These are phyloP conservation scores for Calamus simplicifolius DNA, from an alignment of 176 grass and related monocot genomes.

Conservation along the genomic window DNA sequence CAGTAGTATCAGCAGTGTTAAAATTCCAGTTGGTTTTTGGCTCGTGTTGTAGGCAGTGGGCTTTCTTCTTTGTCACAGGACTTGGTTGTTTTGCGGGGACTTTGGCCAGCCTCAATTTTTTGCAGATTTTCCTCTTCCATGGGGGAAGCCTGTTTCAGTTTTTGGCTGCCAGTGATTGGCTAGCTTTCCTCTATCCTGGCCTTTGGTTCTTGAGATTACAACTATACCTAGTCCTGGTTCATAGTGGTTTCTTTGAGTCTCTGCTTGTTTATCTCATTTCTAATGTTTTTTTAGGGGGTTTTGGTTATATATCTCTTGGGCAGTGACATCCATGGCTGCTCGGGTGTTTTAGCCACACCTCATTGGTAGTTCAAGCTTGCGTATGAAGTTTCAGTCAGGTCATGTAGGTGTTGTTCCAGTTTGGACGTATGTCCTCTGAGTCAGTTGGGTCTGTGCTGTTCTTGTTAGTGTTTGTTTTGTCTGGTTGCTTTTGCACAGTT, in stretches of 20 bases:
- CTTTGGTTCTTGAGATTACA: constrained; percentile 37
- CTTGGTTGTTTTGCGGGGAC: constrained; percentile 32
- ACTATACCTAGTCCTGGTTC: constrained; percentile 46
- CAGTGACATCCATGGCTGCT: neutral
- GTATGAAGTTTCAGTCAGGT: constrained; percentile 1
- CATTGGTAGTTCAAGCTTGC: neutral
- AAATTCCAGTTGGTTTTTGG: constrained; percentile 33
- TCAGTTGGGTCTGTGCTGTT: constrained; percentile 6
- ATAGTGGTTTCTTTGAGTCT: constrained; percentile 9
- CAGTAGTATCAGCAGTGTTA: constrained; percentile 26
- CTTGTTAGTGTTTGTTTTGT: constrained; percentile 13
- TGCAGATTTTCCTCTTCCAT: constrained; percentile 36
- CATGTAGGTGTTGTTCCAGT: constrained; percentile 17
- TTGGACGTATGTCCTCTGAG: constrained; percentile 20
- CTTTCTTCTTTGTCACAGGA: constrained; percentile 44
- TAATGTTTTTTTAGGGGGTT: constrained; percentile 4
- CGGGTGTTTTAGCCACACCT: constrained; percentile 9
- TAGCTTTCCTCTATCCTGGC: constrained; percentile 43
- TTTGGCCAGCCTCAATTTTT: constrained; percentile 41
- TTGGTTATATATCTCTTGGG: constrained; percentile 14
- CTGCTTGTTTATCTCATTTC: no score
- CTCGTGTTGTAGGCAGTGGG: constrained; percentile 33
- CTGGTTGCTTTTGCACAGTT: constrained; percentile 54
- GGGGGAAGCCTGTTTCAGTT: constrained; percentile 43
- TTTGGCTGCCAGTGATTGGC: constrained; percentile 33